Conservation (phyloP, 345 rosid genomes). For the Lepidium aucheri region DNA sequence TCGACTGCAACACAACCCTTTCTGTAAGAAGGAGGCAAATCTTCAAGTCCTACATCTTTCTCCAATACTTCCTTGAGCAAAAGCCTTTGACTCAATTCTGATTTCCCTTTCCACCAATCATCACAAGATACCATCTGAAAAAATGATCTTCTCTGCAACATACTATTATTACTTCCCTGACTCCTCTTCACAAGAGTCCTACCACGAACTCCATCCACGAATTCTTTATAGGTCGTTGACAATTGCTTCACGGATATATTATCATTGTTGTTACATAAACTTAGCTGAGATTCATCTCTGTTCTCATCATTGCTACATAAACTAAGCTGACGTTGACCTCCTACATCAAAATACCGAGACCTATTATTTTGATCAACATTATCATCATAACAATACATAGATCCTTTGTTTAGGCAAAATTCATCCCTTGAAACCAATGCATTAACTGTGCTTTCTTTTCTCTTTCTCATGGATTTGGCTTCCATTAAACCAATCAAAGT, state of each 20-base stretch:
- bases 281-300: constrained; percentile 1
- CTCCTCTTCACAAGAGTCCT: constrained; percentile 2
- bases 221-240: constrained; percentile 35
- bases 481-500: constrained; percentile 63
- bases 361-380: constrained; percentile 6
- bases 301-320: not conserved
- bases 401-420: constrained; percentile 39
- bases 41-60: constrained; percentile 58
- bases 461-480: constrained; percentile 47
- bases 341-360: constrained; percentile 30
- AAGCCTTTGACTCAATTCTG: constrained; percentile 58
- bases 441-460: not conserved
- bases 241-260: constrained; percentile 45
- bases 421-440: not conserved
- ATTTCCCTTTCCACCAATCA: constrained; percentile 85
- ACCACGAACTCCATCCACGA: constrained; percentile 23
- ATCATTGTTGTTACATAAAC: constrained; percentile 13
- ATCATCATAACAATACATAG: constrained; percentile 24
- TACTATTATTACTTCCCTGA: not conserved
- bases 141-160: not conserved
- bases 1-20: constrained; percentile 37
- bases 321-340: constrained; percentile 9
- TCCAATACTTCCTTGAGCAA: constrained; percentile 57
- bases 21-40: constrained; percentile 61
- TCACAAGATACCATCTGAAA: constrained; percentile 13